Evolutionary conservation across 1,284 basidiomycete genomes (phyloP).

Genomic region (Cutaneotrichosporon sp.): DNA sequence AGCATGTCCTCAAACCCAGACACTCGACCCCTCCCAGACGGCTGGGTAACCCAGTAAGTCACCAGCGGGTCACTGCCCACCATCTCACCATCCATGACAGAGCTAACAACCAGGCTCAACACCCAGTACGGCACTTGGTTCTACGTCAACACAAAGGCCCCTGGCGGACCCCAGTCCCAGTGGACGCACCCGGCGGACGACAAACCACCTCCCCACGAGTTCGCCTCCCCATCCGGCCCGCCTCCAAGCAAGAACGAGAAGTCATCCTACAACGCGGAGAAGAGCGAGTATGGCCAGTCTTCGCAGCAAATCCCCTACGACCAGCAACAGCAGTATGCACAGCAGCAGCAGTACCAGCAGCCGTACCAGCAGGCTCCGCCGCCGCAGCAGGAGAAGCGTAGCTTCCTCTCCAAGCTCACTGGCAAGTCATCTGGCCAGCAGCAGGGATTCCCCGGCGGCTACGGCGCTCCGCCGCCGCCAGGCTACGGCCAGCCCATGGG

Average conservation of each 20-base stretch:
- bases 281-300: neutral
- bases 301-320: neutral
- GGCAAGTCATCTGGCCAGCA: slow-evolving; percentile 27
- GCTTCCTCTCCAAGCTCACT: slow-evolving; percentile 44
- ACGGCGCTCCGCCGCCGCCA: slow-evolving; percentile 15
- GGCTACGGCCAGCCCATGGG: slow-evolving; percentile 18
- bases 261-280: slow-evolving; percentile 13
- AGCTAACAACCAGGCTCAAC: slow-evolving; percentile 39
- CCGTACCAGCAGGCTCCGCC: neutral
- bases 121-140: slow-evolving; percentile 53
- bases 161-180: slow-evolving; percentile 45
- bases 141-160: slow-evolving; percentile 51
- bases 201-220: slow-evolving; percentile 24
- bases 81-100: neutral
- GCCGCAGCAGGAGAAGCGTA: slow-evolving; percentile 30
- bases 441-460: slow-evolving; percentile 11
- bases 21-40: slow-evolving; percentile 44
- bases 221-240: slow-evolving; percentile 44
- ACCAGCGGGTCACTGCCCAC: neutral
- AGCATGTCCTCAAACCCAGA: slow-evolving; percentile 44
- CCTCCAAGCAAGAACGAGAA: slow-evolving; percentile 36
- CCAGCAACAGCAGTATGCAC: neutral
- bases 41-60: slow-evolving; percentile 50
- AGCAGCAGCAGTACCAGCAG: slow-evolving; percentile 10
- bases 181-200: slow-evolving; percentile 54